These are phyloP conservation scores for Colletotrichum australisinense DNA, from an alignment of 2,329 filamentous ascomycete species.

Conservation along the genomic window DNA sequence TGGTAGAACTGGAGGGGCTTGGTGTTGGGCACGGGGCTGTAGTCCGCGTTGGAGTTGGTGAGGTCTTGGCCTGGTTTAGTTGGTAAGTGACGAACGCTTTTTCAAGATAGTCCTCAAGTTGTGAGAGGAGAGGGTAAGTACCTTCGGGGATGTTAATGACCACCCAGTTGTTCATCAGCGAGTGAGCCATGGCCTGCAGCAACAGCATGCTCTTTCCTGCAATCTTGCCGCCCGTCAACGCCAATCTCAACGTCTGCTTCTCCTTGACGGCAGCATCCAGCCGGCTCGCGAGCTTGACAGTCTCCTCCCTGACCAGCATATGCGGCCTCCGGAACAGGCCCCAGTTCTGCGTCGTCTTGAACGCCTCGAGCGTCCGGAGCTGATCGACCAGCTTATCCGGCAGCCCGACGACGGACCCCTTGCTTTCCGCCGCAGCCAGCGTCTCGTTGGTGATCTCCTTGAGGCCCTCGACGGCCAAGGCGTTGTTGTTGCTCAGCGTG, in stretches of 20 bases:
- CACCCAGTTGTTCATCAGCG: slow-evolving; percentile 85
- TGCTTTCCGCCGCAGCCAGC: slow-evolving; percentile 64
- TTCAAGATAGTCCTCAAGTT: too few relatives aligned
- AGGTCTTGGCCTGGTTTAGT: slow-evolving; percentile 77
- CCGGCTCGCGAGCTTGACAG: slow-evolving; percentile 74
- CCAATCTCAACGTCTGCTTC: slow-evolving; percentile 69
- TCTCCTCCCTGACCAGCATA: slow-evolving; percentile 81
- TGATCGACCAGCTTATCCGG: slow-evolving; percentile 79
- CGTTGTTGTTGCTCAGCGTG: slow-evolving; percentile 93
- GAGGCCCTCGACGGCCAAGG: slow-evolving; percentile 79
- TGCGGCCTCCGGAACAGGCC: slow-evolving; percentile 85
- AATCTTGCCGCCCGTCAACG: slow-evolving; percentile 79
- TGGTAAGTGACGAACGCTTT: neutral
- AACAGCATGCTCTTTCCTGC: slow-evolving; percentile 90
- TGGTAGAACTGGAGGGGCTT: slow-evolving; percentile 77
- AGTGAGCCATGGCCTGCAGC: slow-evolving; percentile 86
- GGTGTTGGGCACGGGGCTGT: slow-evolving; percentile 74
- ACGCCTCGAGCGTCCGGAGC: slow-evolving; percentile 86
- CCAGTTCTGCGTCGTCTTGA: slow-evolving; percentile 93
- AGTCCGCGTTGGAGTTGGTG: slow-evolving; percentile 83
- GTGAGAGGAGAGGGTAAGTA: slow-evolving; percentile 49
- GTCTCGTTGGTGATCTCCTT: slow-evolving; percentile 67
- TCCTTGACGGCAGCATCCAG: slow-evolving; percentile 67
- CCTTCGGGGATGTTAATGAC: slow-evolving; percentile 92
- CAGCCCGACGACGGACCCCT: slow-evolving; percentile 77